Percentiles rank a stretch among this genome's conserved stretches.
phyloP scores from a whole-genome alignment of 495 filamentous ascomycete species.

The Umbilicaria muhlenbergii region DNA sequence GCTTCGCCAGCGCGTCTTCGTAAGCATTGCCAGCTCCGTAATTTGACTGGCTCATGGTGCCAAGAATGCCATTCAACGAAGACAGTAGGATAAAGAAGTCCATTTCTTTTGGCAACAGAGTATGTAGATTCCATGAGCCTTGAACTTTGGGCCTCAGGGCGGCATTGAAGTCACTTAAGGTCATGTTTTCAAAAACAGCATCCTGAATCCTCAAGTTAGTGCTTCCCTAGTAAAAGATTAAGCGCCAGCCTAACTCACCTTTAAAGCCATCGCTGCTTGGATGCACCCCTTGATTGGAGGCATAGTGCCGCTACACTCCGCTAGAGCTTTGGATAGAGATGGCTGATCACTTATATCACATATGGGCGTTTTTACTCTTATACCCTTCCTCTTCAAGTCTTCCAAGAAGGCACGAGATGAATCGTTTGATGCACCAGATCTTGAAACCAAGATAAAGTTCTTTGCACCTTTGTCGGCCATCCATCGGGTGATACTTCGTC shows the following conservation, averaged over 20 bases:
- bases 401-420: neutral
- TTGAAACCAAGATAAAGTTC: constrained; percentile 10
- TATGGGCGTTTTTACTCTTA: constrained; percentile 13
- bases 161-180: constrained; percentile 28
- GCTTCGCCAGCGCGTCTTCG: constrained; percentile 17
- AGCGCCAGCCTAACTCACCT: constrained; percentile 7
- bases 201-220: no score
- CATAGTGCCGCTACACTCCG: constrained; percentile 15
- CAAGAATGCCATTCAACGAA: constrained; percentile 15
- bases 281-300: constrained; percentile 41
- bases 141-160: constrained; percentile 39
- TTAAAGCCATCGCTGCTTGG: constrained; percentile 23
- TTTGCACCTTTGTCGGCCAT: constrained; percentile 9
- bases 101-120: constrained; percentile 14
- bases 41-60: constrained; percentile 15
- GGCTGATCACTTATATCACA: constrained; percentile 25
- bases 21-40: constrained; percentile 19
- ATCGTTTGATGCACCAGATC: constrained; percentile 4
- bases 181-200: constrained; percentile 39
- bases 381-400: constrained; percentile 5
- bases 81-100: constrained; percentile 31
- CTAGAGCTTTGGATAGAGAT: constrained; percentile 1
- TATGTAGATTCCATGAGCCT: constrained; percentile 27
- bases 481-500: constrained; percentile 20
- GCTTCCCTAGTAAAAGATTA: no score